phyloP scores from a whole-genome alignment of 495 filamentous ascomycete genomes.

The Talaromyces thailandensis region DNA sequence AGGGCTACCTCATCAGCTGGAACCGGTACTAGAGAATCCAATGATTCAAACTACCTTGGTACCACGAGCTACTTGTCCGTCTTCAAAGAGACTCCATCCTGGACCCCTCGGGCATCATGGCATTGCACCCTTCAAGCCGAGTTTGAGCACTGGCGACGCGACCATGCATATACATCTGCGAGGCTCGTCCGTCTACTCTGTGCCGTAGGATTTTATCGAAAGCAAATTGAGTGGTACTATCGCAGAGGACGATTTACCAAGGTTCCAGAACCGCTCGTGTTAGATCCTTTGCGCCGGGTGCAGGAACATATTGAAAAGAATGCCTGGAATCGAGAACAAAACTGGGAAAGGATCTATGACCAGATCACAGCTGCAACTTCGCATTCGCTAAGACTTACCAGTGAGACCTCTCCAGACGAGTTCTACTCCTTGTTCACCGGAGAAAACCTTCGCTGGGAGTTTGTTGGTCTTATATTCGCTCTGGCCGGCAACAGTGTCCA shows the following conservation, averaged over 20 bases:
- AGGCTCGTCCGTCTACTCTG: slow-evolving; percentile 19
- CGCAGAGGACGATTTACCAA: slow-evolving; percentile 4
- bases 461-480: slow-evolving; percentile 35
- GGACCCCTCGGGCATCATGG: neutral
- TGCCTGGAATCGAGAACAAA: neutral
- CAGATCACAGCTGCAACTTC: slow-evolving; percentile 2
- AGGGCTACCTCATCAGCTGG: neutral
- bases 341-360: neutral
- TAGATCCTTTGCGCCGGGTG: slow-evolving; percentile 3
- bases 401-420: slow-evolving; percentile 7
- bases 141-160: slow-evolving; percentile 7
- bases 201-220: slow-evolving; percentile 2
- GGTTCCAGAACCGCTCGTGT: slow-evolving; percentile 7
- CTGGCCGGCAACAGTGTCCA: slow-evolving; percentile 22
- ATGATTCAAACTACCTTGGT: neutral
- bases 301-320: slow-evolving; percentile 3
- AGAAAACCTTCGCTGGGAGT: slow-evolving; percentile 39
- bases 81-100: slow-evolving; percentile 3
- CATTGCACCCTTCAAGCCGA: slow-evolving; percentile 1
- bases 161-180: slow-evolving; percentile 4
- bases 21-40: neutral
- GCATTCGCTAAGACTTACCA: slow-evolving; percentile 2
- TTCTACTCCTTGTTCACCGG: slow-evolving; percentile 29
- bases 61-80: slow-evolving; percentile 12
- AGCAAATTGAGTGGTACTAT: slow-evolving; percentile 9